These are phyloP conservation scores for Penicillium soppii DNA, from an alignment of 495 filamentous ascomycete species.

Conservation along the genomic window DNA sequence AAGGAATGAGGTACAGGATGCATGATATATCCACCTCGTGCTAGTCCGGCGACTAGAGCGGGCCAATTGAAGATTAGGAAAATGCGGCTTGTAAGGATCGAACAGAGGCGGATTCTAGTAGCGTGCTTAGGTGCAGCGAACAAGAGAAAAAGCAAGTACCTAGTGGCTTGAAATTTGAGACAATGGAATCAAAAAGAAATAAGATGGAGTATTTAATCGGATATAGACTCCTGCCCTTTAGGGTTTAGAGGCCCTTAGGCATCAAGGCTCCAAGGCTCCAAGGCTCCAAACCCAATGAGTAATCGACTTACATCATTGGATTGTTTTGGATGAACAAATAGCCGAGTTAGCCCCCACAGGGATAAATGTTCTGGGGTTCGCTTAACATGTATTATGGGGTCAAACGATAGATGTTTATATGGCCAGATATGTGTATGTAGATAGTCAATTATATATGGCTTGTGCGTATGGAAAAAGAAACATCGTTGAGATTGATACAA, in stretches of 20 bases:
- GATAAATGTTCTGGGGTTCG: conserved; percentile 2
- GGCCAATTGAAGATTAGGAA: background rate
- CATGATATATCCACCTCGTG: background rate
- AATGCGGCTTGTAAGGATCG: background rate
- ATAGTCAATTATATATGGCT: too few relatives aligned
- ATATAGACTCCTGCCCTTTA: too few relatives aligned
- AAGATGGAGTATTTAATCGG: too few relatives aligned
- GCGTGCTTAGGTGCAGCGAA: background rate
- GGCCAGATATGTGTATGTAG: background rate
- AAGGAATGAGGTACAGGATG: background rate
- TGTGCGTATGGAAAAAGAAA: too few relatives aligned
- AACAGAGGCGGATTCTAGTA: too few relatives aligned
- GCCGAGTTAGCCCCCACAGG: conserved; percentile 2
- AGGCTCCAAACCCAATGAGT: background rate
- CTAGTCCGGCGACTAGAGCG: background rate
- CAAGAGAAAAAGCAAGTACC: background rate
- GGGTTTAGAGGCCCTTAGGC: too few relatives aligned
- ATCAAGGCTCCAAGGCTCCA: background rate
- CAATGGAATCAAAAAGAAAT: background rate
- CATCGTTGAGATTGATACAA: background rate
- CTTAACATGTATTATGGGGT: background rate
- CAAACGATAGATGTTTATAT: background rate
- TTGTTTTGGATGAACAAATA: conserved; percentile 8
- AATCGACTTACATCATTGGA: background rate
- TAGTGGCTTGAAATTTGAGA: too few relatives aligned